Conservation (phyloP, 2,329 filamentous ascomycete genomes). For the Diaporthe vexans region DNA sequence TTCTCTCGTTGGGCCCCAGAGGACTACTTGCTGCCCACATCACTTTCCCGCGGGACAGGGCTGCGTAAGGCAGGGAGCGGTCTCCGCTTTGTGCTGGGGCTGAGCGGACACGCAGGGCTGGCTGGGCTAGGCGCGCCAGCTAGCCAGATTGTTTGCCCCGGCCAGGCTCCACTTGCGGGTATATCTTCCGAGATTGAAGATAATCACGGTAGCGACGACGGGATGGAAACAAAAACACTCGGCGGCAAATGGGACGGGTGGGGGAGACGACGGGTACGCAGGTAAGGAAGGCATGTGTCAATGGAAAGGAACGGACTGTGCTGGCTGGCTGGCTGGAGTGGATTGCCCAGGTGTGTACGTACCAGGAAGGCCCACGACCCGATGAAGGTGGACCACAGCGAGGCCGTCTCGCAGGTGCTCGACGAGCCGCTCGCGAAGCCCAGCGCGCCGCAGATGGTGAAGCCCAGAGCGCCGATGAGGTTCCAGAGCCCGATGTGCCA, state of each 20-base stretch:
- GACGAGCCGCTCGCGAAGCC: constrained; percentile 60
- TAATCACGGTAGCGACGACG: background rate
- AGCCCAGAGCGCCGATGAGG: constrained; percentile 72
- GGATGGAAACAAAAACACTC: no score
- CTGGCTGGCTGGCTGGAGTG: background rate
- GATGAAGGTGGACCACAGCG: constrained; percentile 63
- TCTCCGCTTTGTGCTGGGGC: constrained; percentile 8
- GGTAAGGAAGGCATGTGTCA: background rate
- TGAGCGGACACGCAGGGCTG: background rate
- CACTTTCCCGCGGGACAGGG: background rate
- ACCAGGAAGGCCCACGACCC: constrained; percentile 65
- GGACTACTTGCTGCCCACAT: no score
- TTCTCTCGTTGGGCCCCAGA: no score
- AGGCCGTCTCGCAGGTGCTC: constrained; percentile 59
- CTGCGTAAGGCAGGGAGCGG: background rate
- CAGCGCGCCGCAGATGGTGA: constrained; percentile 72
- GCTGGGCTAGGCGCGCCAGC: background rate
- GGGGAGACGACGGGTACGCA: no score
- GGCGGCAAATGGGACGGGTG: no score
- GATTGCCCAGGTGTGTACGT: constrained; percentile 38
- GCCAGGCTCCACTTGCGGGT: background rate
- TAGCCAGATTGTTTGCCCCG: no score
- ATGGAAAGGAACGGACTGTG: no score
- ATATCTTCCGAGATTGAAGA: constrained; percentile 22
- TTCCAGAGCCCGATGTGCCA: constrained; percentile 80